These are phyloP conservation scores for Parathielavia hyrcaniae DNA, from an alignment of 495 filamentous ascomycete genomes.

Conservation along the genomic window DNA sequence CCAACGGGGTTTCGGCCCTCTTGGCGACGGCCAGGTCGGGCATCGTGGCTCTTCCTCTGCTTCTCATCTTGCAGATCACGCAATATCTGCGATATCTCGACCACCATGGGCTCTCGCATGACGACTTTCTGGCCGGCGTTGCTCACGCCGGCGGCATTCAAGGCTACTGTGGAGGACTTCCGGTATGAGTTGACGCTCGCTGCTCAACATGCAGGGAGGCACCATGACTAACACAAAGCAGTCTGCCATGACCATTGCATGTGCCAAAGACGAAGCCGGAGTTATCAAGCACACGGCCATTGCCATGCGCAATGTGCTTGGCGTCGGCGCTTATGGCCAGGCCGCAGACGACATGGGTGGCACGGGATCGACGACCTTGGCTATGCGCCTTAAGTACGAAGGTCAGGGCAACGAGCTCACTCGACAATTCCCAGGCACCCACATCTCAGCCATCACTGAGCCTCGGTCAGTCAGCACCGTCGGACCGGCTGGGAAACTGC, in stretches of 20 bases:
- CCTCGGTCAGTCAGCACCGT: constrained; percentile 31
- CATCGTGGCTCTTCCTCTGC: constrained; percentile 31
- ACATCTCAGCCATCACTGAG: constrained; percentile 34
- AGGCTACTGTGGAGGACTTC: constrained; percentile 4
- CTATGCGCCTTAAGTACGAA: constrained; percentile 26
- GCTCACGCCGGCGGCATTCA: neutral
- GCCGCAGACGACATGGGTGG: constrained; percentile 25
- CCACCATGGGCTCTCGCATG: constrained; percentile 14
- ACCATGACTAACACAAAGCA: neutral
- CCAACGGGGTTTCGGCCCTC: neutral
- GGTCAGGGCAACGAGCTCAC: constrained; percentile 31
- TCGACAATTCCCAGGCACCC: constrained; percentile 24
- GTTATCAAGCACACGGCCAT: constrained; percentile 38
- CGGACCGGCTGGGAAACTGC: constrained; percentile 16
- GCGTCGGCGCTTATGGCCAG: constrained; percentile 31
- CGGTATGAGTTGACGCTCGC: neutral
- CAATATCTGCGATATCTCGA: constrained; percentile 37
- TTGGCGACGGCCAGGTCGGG: constrained; percentile 24
- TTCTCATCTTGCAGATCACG: constrained; percentile 28
- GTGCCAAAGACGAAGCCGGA: constrained; percentile 31
- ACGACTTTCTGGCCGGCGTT: neutral
- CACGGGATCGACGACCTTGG: constrained; percentile 22
- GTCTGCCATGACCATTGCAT: constrained; percentile 30
- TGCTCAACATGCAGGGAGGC: neutral
- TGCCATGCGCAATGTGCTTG: constrained; percentile 25